Evolutionary conservation across 495 filamentous ascomycete species (phyloP), one percentile per base, ranked within the genome.

Genomic region (Hyaloscypha bicolor): DNA sequence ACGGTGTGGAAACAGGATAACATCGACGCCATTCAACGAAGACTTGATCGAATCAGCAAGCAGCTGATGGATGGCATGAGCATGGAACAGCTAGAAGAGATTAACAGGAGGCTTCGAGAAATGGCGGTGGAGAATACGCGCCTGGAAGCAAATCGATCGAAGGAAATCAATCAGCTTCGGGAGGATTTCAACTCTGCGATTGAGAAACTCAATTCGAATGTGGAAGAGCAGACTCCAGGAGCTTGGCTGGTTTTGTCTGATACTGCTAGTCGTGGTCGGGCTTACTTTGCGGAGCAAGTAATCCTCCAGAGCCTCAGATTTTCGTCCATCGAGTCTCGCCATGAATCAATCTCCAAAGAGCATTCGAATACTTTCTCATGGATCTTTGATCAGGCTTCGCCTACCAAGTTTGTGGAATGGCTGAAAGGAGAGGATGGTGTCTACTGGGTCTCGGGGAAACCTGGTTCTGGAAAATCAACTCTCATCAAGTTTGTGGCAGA

Each of bases 381-480:
- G 72, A 65, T 70, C 39, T 66, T 70, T 53, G 65, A 2, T 65
- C 68, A 12, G 42, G 30, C 30, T 39, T 21, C 63, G 4, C 4
- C 51, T 0, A 16, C 51, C 25, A 29, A 16, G 51, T 55, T 55
- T 5, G 51, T 31, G 21, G 60, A 70, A 30, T 75, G 73, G 71
- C 57, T 75, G n/a, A 32, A 19, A 5, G 52, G 37, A 37, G 63
- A 37, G 9, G 57, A 53, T 9, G 62, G 57, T n/a, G 65, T 73
- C 22, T 70, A 70, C 60, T 78, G 75, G 75, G 74, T 79, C 22
- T 74, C 73, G 31, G 76, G 76, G 8, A 77, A 74, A 9, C 72
- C 75, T 25, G 76, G 75, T 32, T 74, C 72, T 16, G 76, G 76
- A 55, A 79, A 79, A 35, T 76, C 74, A 3, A 79, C 76, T n/a